These are phyloP conservation scores for Aspergillus mulundensis DNA, from an alignment of 495 filamentous ascomycete genomes.

Conservation along the genomic window DNA sequence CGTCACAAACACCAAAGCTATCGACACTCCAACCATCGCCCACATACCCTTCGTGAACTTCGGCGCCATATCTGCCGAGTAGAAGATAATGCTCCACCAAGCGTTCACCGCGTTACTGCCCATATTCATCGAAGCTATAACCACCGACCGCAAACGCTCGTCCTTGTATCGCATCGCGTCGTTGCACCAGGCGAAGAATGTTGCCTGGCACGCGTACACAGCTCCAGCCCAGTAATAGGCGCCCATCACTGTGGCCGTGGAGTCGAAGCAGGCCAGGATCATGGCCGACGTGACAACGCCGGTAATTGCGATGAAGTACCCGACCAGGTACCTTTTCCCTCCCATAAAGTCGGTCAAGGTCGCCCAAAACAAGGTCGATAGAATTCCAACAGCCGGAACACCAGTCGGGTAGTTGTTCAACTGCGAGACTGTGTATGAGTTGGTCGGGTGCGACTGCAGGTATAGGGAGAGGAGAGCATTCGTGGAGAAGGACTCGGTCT, in stretches of 20 bases:
- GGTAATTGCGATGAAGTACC: constrained; percentile 50
- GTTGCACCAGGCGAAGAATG: constrained; percentile 61
- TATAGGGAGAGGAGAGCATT: constrained; percentile 38
- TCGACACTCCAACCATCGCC: constrained; percentile 53
- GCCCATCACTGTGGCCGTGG: constrained; percentile 41
- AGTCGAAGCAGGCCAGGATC: constrained; percentile 42
- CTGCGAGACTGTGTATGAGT: constrained; percentile 40
- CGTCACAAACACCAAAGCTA: constrained; percentile 50
- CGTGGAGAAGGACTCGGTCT: constrained; percentile 48
- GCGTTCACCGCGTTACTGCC: constrained; percentile 53
- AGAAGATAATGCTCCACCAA: constrained; percentile 65
- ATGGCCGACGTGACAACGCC: constrained; percentile 45
- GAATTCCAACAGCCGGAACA: constrained; percentile 45
- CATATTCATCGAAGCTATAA: constrained; percentile 55
- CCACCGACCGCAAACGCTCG: constrained; percentile 42
- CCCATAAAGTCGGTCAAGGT: constrained; percentile 49
- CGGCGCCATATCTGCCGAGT: constrained; percentile 54
- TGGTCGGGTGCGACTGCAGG: constrained; percentile 31
- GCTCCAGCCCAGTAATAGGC: constrained; percentile 53
- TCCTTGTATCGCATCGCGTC: constrained; percentile 48
- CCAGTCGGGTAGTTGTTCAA: constrained; percentile 48
- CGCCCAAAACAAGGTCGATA: constrained; percentile 51
- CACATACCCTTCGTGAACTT: constrained; percentile 57
- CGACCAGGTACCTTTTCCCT: constrained; percentile 47
- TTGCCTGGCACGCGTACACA: constrained; percentile 55